Evolutionary conservation across 2,329 filamentous ascomycete genomes (phyloP), one percentile per base, ranked within the genome.

Genomic region (Cladophialophora exuberans): DNA sequence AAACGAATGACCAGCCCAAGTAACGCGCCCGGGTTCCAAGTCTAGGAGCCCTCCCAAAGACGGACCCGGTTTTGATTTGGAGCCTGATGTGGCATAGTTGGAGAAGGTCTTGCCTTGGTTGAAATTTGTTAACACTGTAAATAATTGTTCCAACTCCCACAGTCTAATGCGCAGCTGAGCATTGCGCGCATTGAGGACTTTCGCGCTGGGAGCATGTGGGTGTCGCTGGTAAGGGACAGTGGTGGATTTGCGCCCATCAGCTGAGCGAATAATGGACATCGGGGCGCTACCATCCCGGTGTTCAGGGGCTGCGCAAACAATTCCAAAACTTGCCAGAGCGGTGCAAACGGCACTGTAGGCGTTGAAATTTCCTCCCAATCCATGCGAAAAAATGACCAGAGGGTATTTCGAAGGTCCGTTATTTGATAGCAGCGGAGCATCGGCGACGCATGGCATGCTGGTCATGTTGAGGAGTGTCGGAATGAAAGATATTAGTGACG

Each of bases 341-440:
- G 88, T 88, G 15, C 82, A 86, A 20, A 95, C 74, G 66, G 92
- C 87, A n/a, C 89, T 93, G 73, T 96, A 96, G 9, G 89, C 84
- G 65, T 94, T 94, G 62, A 89, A 82, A 56, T 83, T 86, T 31
- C 90, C 90, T 31, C 88, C 90, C 1, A 96, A 78, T 1, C 90
- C 90, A 67, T 96, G 90, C 1, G 89, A 94, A 72, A 96, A 95
- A 59, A 96, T 78, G 76, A 90, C 85, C 0, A 90, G 87, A 0
- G 90, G 90, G 87, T 89, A 94, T 73, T 83, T 76, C 73, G 9
- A 74, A 65, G 55, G 83, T 66, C 55, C 76, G 56, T 67, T 75
- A 1, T 71, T 69, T 18, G 76, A 69, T 31, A 85, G 79, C 6
- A 92, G 71, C 4, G 79, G 76, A 9, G 88, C 88, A 47, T 67